A percentile compares a stretch with the other conserved stretches of the same genome.
phyloP scores from a whole-genome alignment of 495 filamentous ascomycete genomes.

The Xylaria flabelliformis region DNA sequence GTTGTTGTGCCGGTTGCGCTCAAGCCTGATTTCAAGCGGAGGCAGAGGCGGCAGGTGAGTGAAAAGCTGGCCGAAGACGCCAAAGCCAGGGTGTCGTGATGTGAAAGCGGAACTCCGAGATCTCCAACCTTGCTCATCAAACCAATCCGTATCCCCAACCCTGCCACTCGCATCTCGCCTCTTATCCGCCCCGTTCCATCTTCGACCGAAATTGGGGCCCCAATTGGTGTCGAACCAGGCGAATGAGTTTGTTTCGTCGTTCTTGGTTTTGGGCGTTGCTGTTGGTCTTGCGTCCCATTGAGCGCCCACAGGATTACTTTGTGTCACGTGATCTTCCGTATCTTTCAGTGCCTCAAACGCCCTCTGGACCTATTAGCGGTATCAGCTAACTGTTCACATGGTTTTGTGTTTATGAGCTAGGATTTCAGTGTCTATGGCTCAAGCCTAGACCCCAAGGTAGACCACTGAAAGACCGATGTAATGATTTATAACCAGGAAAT shows the following conservation, averaged over 20 bases:
- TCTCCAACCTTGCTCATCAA: slow-evolving; percentile 14
- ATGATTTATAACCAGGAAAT: background rate
- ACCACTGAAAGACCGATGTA: background rate
- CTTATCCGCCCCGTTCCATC: background rate
- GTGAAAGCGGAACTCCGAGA: slow-evolving; percentile 1
- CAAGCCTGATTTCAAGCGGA: background rate
- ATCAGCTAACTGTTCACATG: background rate
- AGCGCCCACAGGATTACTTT: background rate
- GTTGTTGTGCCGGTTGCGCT: background rate
- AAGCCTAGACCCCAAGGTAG: background rate
- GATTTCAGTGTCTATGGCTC: background rate
- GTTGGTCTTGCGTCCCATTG: background rate
- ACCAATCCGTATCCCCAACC: background rate
- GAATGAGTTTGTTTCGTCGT: background rate
- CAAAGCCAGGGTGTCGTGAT: slow-evolving; percentile 4
- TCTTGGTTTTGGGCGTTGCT: background rate
- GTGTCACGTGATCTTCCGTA: background rate
- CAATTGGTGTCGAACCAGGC: slow-evolving; percentile 12
- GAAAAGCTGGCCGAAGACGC: background rate
- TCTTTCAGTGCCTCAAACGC: slow-evolving; percentile 3
- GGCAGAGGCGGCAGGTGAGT: background rate
- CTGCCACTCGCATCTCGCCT: background rate
- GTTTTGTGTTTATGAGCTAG: background rate
- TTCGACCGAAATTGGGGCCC: background rate
- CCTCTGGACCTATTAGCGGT: background rate